These are phyloP conservation scores for Cardamine occulta DNA, from an alignment of 345 rosid genomes.

Conservation along the genomic window DNA sequence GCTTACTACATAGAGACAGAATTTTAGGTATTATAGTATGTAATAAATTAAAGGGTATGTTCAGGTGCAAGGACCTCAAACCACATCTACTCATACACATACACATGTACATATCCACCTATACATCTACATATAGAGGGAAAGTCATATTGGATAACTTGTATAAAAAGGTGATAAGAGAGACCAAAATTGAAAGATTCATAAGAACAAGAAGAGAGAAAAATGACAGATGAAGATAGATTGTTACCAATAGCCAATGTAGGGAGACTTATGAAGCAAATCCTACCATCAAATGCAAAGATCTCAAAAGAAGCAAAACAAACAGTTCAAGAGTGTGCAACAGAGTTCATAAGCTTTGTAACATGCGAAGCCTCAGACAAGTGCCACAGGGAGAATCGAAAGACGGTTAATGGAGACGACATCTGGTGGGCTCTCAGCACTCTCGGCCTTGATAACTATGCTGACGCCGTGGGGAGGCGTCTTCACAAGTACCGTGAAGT, in stretches of 20 bases:
- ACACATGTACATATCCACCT: slow-evolving; percentile 16
- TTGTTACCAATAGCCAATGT: slow-evolving; percentile 82
- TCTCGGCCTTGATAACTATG: slow-evolving; percentile 74
- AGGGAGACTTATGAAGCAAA: slow-evolving; percentile 76
- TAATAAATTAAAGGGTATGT: slow-evolving; percentile 30
- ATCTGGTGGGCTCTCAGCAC: slow-evolving; percentile 81
- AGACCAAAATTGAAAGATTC: slow-evolving; percentile 14
- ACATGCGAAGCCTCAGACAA: slow-evolving; percentile 85
- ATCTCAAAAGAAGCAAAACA: slow-evolving; percentile 86
- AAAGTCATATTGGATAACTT: slow-evolving; percentile 25
- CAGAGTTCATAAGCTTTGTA: slow-evolving; percentile 83
- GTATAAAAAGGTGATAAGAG: slow-evolving; percentile 45
- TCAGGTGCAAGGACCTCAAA: slow-evolving; percentile 28
- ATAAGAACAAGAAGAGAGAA: slow-evolving; percentile 12
- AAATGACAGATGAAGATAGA: slow-evolving; percentile 66
- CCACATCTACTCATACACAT: slow-evolving; percentile 23
- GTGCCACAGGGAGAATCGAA: slow-evolving; percentile 88
- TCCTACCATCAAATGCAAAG: slow-evolving; percentile 75
- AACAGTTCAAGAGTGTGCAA: slow-evolving; percentile 80
- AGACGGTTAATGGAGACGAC: slow-evolving; percentile 83
- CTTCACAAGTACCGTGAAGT: slow-evolving; percentile 65
- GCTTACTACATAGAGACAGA: neutral
- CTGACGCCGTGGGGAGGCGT: slow-evolving; percentile 67
- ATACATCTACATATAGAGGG: slow-evolving; percentile 36
- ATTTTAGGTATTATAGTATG: slow-evolving; percentile 26